Evolutionary conservation across 805 yeast genomes (phyloP), one percentile per base, ranked within the genome.

Genomic region (Teunomyces pallodes): DNA sequence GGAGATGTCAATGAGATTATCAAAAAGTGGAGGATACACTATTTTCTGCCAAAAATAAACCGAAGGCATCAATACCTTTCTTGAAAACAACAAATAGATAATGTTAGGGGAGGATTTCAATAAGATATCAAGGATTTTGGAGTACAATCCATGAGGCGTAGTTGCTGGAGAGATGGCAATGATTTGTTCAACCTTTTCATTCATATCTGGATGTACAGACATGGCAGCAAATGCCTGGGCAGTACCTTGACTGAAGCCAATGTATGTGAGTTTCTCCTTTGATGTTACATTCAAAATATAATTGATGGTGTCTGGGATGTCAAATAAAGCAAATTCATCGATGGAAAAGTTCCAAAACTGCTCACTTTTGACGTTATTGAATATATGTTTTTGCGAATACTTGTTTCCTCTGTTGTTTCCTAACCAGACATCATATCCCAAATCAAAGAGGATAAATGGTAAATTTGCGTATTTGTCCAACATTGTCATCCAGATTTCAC

Each of bases 371-470:
- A 74, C 59, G 16, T 67, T 62, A 46, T 57, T 57, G 36, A 61
- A n/a, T 61, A 61, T 40, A 65, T 92, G 96, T 57, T 90, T 90
- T 50, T 85, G 83, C 3, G 95, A 86, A 69, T 92, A 92, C 69
- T 92, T 94, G 69, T 92, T 94, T 9, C 96, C 96, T 49, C 96
- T 76, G 60, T 89, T 90, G 65, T 89, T 90, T 1, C 98, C 98
- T 53, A 92, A 72, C 92, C 96, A 92, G 5, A 92, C 97, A 61
- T 92, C 99, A 65, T 82, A 92, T 1, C 97, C 97, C 42, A 82
- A 63, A 49, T 90, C 90, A 51, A 84, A 84, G 30, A 92, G 74
- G 2, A 81, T 70, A 62, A 87, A 86, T 0, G 98, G 97, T 42
- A 94, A 67, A 55, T 74, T 74, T 30, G 56, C 51, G 33, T 69